phyloP scores from a whole-genome alignment of 2,329 filamentous ascomycete genomes.

The Penicillium sp. region DNA sequence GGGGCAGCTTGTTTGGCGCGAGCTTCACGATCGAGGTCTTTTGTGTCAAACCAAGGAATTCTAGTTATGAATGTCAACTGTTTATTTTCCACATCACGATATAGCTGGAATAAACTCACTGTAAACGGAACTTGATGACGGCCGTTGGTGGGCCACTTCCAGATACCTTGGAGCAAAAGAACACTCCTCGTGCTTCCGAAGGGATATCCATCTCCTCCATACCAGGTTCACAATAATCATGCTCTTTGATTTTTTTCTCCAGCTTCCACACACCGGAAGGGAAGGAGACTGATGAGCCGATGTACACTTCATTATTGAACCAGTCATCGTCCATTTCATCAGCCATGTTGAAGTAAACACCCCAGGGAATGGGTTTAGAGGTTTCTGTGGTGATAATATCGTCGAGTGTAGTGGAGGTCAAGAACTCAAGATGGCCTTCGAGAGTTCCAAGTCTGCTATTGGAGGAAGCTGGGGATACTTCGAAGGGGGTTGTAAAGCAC shows the following conservation, averaged over 20 bases:
- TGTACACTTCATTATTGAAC: neutral
- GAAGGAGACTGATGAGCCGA: neutral
- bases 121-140: constrained; percentile 1
- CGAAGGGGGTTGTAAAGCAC: no score
- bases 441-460: no score
- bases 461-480: no score
- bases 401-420: no score
- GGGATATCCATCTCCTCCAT: neutral
- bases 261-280: neutral
- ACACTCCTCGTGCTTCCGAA: neutral
- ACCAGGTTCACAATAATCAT: neutral
- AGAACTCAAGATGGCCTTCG: no score
- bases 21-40: neutral
- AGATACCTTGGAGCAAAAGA: neutral
- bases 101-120: neutral
- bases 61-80: no score
- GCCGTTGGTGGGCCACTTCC: neutral
- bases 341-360: no score
- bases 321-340: no score
- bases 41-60: neutral
- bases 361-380: no score
- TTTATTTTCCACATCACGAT: no score
- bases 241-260: neutral
- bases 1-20: neutral
- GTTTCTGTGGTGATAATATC: no score